Base-by-base conservation (phyloP, 805 yeast species). In the Phaffomyces opuntiae region DNA sequence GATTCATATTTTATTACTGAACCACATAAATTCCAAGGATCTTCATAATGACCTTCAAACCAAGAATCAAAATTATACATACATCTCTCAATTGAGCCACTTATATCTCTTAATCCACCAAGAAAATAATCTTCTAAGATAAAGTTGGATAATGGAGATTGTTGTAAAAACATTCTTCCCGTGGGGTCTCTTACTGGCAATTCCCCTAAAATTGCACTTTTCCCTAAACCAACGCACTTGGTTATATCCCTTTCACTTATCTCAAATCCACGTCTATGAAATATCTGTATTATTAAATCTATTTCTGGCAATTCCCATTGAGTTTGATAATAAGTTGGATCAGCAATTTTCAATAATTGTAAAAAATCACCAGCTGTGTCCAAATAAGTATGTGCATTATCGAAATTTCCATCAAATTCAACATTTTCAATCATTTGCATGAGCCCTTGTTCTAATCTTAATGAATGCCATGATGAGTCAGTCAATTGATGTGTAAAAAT, bases 281-380 rank as follows among this genome's bases (percentile, higher is more conserved):
- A 64, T 5, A 80, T 64, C n/a, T 61, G 62, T 7, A 67, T 42
- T 4, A 82, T 52, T 41, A 74, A 80, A 2, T 61, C 59, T 1
- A 49, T 19, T 1, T 51, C 49, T 0, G 85, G 82, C 41, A 66
- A 58, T 4, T 53, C 55, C 80, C 81, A 72, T 14, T 59, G 47
- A 4, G 57, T 53, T 11, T 53, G 48, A 38, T 63, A 65, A 43
- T 58, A 31, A 6, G 44, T 34, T 31, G 44, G 44, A 26, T 53
- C 49, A 0, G 60, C 56, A 56, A 73, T 58, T 39, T 69, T 68
- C 14, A 68, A 51, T 49, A 81, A 52, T 7, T 69, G 55, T 9
- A 82, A 54, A 55, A 81, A 72, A 54, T 83, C 89, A 3, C 85
- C 88, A 25, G 83, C 82, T 0, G 80, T 68, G 53, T 83, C 88